Conservation (phyloP, 2,329 filamentous ascomycete genomes). For the Rhynchosporium agropyri region DNA sequence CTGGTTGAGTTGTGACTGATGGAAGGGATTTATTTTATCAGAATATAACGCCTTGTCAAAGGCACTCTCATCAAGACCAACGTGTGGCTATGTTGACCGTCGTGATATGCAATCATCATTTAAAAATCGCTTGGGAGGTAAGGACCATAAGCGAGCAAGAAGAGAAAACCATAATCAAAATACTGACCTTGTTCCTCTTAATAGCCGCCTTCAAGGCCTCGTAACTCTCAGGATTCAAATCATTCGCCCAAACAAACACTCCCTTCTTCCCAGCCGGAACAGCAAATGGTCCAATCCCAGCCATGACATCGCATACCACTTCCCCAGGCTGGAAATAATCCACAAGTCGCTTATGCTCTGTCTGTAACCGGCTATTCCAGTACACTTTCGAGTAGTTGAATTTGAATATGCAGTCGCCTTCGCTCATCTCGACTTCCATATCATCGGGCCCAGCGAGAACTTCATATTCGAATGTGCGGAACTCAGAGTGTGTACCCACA, state of each 20-base stretch:
- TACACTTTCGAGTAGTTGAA: slow-evolving; percentile 98
- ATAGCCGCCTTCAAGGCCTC: slow-evolving; percentile 71
- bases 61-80: slow-evolving; percentile 74
- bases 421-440: slow-evolving; percentile 78
- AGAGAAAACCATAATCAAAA: slow-evolving; percentile 10
- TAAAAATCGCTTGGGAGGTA: slow-evolving; percentile 38
- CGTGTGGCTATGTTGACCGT: slow-evolving; percentile 80
- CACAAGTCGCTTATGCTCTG: slow-evolving; percentile 82
- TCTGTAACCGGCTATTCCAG: slow-evolving; percentile 92
- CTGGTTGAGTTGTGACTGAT: neutral
- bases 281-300: slow-evolving; percentile 93
- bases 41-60: slow-evolving; percentile 65
- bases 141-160: neutral
- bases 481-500: slow-evolving; percentile 83
- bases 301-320: slow-evolving; percentile 95
- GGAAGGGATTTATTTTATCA: slow-evolving; percentile 19
- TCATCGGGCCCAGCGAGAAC: slow-evolving; percentile 81
- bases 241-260: slow-evolving; percentile 95
- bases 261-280: slow-evolving; percentile 86
- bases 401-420: slow-evolving; percentile 81
- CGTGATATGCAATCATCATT: slow-evolving; percentile 79
- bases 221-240: slow-evolving; percentile 91
- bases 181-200: slow-evolving; percentile 73
- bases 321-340: slow-evolving; percentile 78
- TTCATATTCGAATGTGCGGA: slow-evolving; percentile 91